Evolutionary conservation across 352 stramenopile genomes (phyloP), one percentile per base, ranked within the genome.

Genomic region (Saprolegnia diclina): DNA sequence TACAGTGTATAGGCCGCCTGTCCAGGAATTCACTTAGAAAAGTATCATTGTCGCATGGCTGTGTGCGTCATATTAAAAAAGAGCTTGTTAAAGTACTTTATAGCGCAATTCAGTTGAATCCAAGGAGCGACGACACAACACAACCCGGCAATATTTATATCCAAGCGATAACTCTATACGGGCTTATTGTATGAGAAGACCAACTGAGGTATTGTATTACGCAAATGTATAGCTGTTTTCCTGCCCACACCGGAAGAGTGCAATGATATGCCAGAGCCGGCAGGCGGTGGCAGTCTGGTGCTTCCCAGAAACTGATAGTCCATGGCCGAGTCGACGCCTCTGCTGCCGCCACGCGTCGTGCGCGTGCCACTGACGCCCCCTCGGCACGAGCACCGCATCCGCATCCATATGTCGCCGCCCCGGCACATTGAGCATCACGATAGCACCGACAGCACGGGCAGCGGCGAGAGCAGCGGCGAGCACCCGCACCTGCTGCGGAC

Each of bases 381-480:
- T 7, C 4, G 18, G 42, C 52, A 59, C 19, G 52, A 59, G 52
- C 52, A 59, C 35, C 52, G 52, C 24, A 59, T 59, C 19, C 52
- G 52, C 52, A 59, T 59, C n/a, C 3, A 4, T 1, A 24, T 59
- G 35, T 59, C 52, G 35, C 52, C 24, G 4, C 52, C 24, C 35
- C 24, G 35, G 35, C 24, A 59, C 24, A 42, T 59, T 14, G 52
- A 59, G 35, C 52, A 59, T 9, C 52, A 59, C 9, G 52, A 59
- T 10, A 59, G 52, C 52, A 59, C 52, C 24, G 52, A 59, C 35
- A 59, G 52, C 52, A 59, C 13, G 3, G n/a, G 35, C 35, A 59
- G 52, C 52, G 35, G 11, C 16, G 52, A 59, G 11, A 59, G 52
- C n/a, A 59, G 11, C 16, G 52, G 52, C 24, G 35, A 40, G 11